phyloP scores from a whole-genome alignment of 352 stramenopile species.

The Phytopythium helicoides region DNA sequence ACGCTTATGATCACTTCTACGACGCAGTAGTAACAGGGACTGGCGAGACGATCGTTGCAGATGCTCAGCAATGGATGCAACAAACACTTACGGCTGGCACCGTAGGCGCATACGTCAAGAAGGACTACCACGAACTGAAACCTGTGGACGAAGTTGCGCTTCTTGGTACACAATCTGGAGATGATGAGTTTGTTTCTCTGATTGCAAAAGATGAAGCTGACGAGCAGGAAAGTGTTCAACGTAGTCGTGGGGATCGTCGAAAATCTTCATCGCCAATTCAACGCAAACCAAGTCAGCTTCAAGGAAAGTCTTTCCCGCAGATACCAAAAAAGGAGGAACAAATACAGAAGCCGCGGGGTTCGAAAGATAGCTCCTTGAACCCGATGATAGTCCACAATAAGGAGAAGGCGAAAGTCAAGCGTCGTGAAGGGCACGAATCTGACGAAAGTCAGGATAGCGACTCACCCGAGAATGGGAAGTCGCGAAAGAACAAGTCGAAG shows the following conservation, averaged over 20 bases:
- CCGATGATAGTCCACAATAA: no score
- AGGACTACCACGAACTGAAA: constrained; percentile 64
- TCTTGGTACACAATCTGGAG: constrained; percentile 36
- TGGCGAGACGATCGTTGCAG: constrained; percentile 57
- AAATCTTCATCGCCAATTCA: constrained; percentile 30
- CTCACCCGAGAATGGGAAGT: background rate
- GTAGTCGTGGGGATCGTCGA: constrained; percentile 3
- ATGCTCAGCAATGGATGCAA: constrained; percentile 70
- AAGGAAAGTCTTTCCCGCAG: no score
- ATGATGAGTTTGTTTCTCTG: constrained; percentile 62
- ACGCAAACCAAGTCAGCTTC: constrained; percentile 31
- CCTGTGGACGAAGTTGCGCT: constrained; percentile 47
- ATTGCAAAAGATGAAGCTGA: constrained; percentile 38
- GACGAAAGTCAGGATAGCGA: background rate
- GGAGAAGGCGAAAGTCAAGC: background rate
- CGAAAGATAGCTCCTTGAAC: no score
- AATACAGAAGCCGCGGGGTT: background rate
- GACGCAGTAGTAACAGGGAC: constrained; percentile 43
- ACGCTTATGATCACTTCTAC: constrained; percentile 67
- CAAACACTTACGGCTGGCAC: constrained; percentile 33
- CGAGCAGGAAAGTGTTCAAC: constrained; percentile 16
- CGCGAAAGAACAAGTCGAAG: background rate
- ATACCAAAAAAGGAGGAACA: no score
- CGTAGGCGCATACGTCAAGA: constrained; percentile 50
- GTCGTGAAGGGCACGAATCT: background rate